Base-by-base conservation (phyloP, 1,139 yeast genomes). In the Arxiozyma telluris region DNA sequence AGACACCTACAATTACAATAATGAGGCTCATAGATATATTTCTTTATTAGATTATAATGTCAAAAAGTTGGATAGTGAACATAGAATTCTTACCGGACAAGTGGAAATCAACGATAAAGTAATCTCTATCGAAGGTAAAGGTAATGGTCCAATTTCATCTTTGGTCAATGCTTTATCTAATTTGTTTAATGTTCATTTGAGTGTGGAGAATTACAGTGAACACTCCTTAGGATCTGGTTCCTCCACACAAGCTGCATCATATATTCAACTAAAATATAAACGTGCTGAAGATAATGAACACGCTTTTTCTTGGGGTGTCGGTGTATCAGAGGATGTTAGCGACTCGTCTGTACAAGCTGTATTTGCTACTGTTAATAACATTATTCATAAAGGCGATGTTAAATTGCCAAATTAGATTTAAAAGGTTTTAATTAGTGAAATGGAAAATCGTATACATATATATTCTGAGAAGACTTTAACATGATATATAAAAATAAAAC, bases 81-180 rank as follows among this genome's bases (percentile, higher is more conserved):
- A 71, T 57, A 80, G 84, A 66, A 68, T 70, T 52, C 72, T 83
- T 61, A 69, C 68, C 22, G 88, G 84, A 56, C 73, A 71, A 50
- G 71, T 83, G 49, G 62, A 69, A 41, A 61, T 73, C 25, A 75
- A 79, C 55, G 89, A 83, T 54, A 68, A 75, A 55, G 58, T 68
- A 21, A 69, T 76, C 52, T 70, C 72, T 49, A 75, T 88, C 45
- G 68, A 71, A 50, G 98, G 98, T 62, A 71, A 73, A 50, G 98
- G 98, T 69, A 93, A 93, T 69, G 98, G 98, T 71, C 98, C 96
- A 58, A 85, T 93, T 63, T 93, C 98, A 27, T 87, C 97, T 1
- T 84, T 90, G 70, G 78, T 85, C 21, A 84, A 88, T 71, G 96
- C 96, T 18, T 71, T 93, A 61, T 75, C 84, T 47, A 73, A 73